Conservation (phyloP, 2,329 filamentous ascomycete species). For the Aplosporella prunicola region DNA sequence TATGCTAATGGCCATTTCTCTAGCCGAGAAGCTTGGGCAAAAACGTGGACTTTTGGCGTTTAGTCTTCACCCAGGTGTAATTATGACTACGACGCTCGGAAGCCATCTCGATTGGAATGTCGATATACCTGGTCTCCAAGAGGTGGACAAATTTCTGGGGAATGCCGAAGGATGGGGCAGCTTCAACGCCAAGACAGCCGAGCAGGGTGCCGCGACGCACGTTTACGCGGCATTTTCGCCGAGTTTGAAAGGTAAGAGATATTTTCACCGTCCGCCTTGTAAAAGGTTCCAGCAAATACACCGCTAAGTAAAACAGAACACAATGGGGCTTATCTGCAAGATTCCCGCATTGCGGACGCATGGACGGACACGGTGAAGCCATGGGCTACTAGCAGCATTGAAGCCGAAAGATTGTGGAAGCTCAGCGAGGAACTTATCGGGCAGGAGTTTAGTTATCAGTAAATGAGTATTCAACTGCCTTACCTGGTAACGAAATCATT, state of each 20-base stretch:
- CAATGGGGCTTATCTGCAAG: slow-evolving; percentile 22
- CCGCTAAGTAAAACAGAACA: no score
- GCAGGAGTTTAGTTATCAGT: slow-evolving; percentile 20
- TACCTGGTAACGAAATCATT: no score
- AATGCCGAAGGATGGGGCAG: neutral
- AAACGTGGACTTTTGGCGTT: slow-evolving; percentile 20
- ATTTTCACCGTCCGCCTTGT: neutral
- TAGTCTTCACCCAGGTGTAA: slow-evolving; percentile 23
- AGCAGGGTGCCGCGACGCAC: slow-evolving; percentile 23
- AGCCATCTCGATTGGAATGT: slow-evolving; percentile 11
- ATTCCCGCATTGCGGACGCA: slow-evolving; percentile 17
- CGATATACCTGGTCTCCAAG: no score
- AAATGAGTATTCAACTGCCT: no score
- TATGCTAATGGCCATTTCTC: slow-evolving; percentile 18
- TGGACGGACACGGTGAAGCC: slow-evolving; percentile 14
- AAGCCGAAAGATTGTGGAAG: slow-evolving; percentile 24
- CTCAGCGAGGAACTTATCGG: slow-evolving; percentile 25
- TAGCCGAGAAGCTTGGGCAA: slow-evolving; percentile 17
- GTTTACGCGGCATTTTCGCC: slow-evolving; percentile 24
- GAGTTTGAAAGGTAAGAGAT: slow-evolving; percentile 13
- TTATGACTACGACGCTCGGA: slow-evolving; percentile 19
- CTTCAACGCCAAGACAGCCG: slow-evolving; percentile 20
- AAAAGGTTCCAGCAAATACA: no score
- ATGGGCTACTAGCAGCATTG: slow-evolving; percentile 16
- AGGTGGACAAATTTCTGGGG: no score